Evolutionary conservation across 371 early-diverging fungal species (phyloP), one percentile per base, ranked within the genome.

Genomic region (Apophysomyces sp.): DNA sequence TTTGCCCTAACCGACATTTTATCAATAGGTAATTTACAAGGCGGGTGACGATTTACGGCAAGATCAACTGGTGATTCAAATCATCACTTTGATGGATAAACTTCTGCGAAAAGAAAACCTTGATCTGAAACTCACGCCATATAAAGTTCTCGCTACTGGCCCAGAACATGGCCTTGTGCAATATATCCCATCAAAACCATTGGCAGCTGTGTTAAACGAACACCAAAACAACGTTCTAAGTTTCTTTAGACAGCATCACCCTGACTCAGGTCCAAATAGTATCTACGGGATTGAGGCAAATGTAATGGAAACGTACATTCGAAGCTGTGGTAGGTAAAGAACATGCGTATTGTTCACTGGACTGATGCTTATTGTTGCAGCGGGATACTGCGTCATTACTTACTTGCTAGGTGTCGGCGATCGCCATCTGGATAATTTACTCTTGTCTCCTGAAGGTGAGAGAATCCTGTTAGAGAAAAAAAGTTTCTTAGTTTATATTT

Each of bases 371-470:
- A 28, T 29, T 39, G 41, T 27, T 39, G n/a, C 60, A 93, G 93
- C 99, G 36, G 99, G 98, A 1, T 99, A 98, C 73, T 96, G 97
- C 73, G 97, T 99, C 11, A 96, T 98, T 55, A 97, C 96, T 2
- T 99, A 98, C 73, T 66, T 99, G 11, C 81, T 99, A 11, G 99
- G 98, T 15, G 92, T 99, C n/a, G 99, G 99, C n/a, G 99, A 99
- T 76, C 90, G 99, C 6, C 99, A 98, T 75, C 77, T 97, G 68
- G 99, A 98, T 66, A 99, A 99, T 70, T 68, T 99, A 37, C 74
- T 99, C 31, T 72, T 99, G 28, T 92, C 97, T 0, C 86, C 88
- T 27, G 84, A 89, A 55, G 98, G 93, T 87, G 74, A 27, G 60
- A 4, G 8, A 3, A 3, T 34, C 34, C 13, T 52, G 16, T 21